phyloP scores from a whole-genome alignment of 257 asterid species.

The Lithospermum erythrorhizon region DNA sequence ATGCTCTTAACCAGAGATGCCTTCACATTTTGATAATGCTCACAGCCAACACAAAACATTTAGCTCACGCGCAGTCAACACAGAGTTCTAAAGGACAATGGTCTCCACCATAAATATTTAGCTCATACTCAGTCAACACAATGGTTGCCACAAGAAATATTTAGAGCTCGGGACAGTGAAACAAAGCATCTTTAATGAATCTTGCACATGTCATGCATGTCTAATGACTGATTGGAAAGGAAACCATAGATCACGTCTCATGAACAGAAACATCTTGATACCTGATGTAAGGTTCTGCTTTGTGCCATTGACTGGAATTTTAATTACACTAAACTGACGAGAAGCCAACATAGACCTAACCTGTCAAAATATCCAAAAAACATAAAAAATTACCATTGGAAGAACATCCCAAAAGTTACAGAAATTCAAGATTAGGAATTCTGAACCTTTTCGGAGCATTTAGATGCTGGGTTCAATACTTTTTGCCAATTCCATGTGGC shows the following conservation, averaged over 20 bases:
- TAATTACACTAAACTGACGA: slow-evolving; percentile 39
- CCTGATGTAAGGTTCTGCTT: slow-evolving; percentile 55
- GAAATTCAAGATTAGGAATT: slow-evolving; percentile 7
- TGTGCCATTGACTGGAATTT: slow-evolving; percentile 49
- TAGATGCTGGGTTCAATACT: slow-evolving; percentile 45
- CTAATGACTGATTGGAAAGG: neutral
- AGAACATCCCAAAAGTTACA: slow-evolving; percentile 2
- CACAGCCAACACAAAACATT: no score
- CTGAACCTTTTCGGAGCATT: slow-evolving; percentile 53
- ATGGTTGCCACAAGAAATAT: no score
- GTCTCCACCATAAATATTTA: no score
- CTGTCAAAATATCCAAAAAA: slow-evolving; percentile 28
- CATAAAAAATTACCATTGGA: neutral
- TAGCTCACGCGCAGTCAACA: no score
- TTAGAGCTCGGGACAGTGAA: neutral
- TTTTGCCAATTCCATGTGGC: slow-evolving; percentile 72
- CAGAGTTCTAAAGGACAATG: no score
- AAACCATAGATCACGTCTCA: neutral
- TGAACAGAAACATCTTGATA: slow-evolving; percentile 6
- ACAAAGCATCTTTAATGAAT: neutral
- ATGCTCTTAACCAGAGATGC: no score
- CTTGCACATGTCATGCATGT: neutral
- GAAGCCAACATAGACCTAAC: slow-evolving; percentile 50
- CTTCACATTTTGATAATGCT: no score
- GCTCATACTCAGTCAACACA: no score